phyloP scores from a whole-genome alignment of 352 stramenopile species.

The Globisporangium ultimum region DNA sequence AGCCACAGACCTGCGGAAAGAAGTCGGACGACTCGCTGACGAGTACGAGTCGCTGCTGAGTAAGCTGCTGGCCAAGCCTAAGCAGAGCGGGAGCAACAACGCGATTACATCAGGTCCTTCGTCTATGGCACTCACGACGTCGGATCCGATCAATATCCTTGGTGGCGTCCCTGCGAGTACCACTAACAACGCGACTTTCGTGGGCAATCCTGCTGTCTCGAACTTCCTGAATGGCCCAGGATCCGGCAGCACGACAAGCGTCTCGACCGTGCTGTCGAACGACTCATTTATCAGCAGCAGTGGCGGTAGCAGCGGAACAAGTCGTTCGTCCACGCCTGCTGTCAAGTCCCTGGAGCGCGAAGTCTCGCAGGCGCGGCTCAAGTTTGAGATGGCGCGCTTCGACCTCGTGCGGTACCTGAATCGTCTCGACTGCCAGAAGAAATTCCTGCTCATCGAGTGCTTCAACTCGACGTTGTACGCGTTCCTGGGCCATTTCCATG shows the following conservation, averaged over 20 bases:
- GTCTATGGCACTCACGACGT: conserved; percentile 5
- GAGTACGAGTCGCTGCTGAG: conserved; percentile 80
- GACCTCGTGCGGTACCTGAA: conserved; percentile 85
- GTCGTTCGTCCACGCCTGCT: not conserved
- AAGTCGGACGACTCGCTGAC: conserved; percentile 61
- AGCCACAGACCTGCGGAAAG: conserved; percentile 59
- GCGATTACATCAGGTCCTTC: conserved; percentile 1
- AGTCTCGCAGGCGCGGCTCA: conserved; percentile 49
- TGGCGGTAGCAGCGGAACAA: not conserved
- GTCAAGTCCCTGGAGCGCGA: conserved; percentile 59
- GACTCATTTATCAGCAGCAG: conserved; percentile 1
- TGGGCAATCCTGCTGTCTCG: conserved; percentile 13
- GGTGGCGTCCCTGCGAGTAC: conserved; percentile 4
- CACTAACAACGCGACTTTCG: not conserved
- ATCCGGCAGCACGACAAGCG: conserved; percentile 1
- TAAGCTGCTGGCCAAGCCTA: conserved; percentile 76
- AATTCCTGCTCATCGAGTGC: conserved; percentile 78
- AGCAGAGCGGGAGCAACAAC: conserved; percentile 35
- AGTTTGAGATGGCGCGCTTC: conserved; percentile 83
- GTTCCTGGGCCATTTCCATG: conserved; percentile 77
- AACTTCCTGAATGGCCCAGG: not conserved
- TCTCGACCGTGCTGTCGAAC: conserved; percentile 6
- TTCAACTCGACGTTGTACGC: conserved; percentile 84
- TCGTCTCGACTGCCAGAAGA: conserved; percentile 80
- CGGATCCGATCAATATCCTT: conserved; percentile 18